Conservation (phyloP, 139 green algal genomes). For the Picochlorum sp. region DNA sequence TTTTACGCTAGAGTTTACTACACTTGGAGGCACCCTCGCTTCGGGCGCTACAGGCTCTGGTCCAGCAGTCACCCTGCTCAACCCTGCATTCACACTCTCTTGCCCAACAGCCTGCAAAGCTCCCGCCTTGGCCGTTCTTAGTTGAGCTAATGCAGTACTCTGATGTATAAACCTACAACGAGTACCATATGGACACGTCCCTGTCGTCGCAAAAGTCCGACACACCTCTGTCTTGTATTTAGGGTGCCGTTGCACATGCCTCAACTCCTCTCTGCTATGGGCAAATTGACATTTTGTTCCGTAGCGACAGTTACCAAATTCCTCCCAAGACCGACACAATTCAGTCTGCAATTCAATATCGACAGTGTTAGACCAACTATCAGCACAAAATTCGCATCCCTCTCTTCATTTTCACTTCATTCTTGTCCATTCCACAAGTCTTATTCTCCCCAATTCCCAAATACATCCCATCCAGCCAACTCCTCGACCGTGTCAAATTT, state of each 20-base stretch:
- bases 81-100: no score
- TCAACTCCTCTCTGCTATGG: conserved; percentile 69
- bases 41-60: not conserved
- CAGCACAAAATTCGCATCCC: no score
- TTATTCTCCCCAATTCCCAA: no score
- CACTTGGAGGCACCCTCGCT: not conserved
- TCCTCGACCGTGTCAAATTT: no score
- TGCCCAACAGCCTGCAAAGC: no score
- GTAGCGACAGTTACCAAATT: conserved; percentile 72
- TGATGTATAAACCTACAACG: conserved; percentile 83
- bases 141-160: not conserved
- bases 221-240: conserved; percentile 86
- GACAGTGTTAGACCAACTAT: no score
- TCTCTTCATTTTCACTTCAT: no score
- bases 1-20: not conserved
- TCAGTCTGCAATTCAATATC: conserved; percentile 87
- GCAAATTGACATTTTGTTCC: conserved; percentile 85
- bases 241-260: conserved; percentile 64
- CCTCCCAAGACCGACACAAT: conserved; percentile 75
- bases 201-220: conserved; percentile 55
- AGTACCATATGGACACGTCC: conserved; percentile 72
- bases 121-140: not conserved
- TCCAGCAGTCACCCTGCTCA: no score
- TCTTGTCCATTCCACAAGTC: no score
- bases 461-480: no score